A percentile compares a stretch with the other conserved stretches of the same genome.
phyloP scores from a whole-genome alignment of 2,329 filamentous ascomycete species.

The Aphanocladium album region DNA sequence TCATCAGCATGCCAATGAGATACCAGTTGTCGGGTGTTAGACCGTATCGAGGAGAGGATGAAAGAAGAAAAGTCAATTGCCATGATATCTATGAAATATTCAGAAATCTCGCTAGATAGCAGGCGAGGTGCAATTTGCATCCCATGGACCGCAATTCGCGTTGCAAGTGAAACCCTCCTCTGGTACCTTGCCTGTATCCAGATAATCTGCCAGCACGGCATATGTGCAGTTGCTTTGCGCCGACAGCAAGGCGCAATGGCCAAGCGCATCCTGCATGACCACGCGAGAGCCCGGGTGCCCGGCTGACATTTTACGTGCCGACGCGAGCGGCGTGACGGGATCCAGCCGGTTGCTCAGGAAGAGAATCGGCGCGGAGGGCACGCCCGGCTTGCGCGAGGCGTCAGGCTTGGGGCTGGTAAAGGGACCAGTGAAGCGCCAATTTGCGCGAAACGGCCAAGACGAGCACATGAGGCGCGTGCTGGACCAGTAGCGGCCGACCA shows the following conservation, averaged over 20 bases:
- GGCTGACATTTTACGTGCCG: slow-evolving; percentile 22
- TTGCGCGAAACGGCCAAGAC: slow-evolving; percentile 26
- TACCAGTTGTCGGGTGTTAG: too few relatives aligned
- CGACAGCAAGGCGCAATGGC: slow-evolving; percentile 11
- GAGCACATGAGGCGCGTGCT: slow-evolving; percentile 34
- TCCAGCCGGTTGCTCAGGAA: slow-evolving; percentile 34
- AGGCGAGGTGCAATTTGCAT: neutral
- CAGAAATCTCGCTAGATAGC: neutral
- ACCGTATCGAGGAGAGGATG: too few relatives aligned
- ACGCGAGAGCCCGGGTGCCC: slow-evolving; percentile 15
- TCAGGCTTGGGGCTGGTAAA: slow-evolving; percentile 15
- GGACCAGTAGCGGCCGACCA: slow-evolving; percentile 30
- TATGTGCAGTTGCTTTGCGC: neutral
- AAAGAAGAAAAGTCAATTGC: too few relatives aligned
- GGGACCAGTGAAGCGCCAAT: slow-evolving; percentile 28
- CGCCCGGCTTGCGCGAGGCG: slow-evolving; percentile 12
- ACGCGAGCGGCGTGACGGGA: slow-evolving; percentile 34
- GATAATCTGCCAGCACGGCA: neutral
- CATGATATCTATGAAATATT: neutral
- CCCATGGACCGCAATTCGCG: neutral
- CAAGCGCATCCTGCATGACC: slow-evolving; percentile 15
- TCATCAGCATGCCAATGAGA: too few relatives aligned
- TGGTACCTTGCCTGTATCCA: neutral
- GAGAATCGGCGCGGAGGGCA: slow-evolving; percentile 31
- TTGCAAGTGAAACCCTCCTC: neutral